Evolutionary conservation across 768 basidiomycete genomes (phyloP).

Genomic region (Pulveroboletus ravenelii): DNA sequence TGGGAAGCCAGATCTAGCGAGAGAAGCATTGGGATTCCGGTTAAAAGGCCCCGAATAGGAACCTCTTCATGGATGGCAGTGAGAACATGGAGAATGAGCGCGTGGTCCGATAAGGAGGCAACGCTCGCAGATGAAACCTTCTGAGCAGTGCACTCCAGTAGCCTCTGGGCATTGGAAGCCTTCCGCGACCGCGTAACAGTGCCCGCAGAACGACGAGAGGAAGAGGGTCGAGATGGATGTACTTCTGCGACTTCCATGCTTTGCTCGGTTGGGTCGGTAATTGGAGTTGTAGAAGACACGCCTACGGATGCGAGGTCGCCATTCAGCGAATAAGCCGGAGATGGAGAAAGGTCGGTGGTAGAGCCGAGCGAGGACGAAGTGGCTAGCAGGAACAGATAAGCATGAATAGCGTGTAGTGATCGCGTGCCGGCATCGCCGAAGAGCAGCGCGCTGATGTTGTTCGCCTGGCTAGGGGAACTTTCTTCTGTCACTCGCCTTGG

Average conservation of each 20-base stretch:
- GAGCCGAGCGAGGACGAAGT: constrained; percentile 63
- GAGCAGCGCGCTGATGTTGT: constrained; percentile 45
- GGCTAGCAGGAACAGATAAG: constrained; percentile 74
- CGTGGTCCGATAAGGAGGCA: constrained; percentile 72
- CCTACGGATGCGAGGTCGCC: constrained; percentile 27
- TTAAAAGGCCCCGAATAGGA: constrained; percentile 71
- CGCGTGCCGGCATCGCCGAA: constrained; percentile 59
- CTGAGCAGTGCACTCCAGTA: constrained; percentile 47
- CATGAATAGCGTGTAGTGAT: constrained; percentile 76
- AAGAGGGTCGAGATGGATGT: constrained; percentile 31
- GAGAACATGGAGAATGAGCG: constrained; percentile 64
- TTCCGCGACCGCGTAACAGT: constrained; percentile 53
- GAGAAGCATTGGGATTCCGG: constrained; percentile 83
- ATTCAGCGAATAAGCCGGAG: constrained; percentile 37
- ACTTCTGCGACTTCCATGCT: constrained; percentile 14
- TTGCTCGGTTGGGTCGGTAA: constrained; percentile 28
- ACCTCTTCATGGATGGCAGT: constrained; percentile 62
- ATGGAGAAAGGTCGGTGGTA: constrained; percentile 34
- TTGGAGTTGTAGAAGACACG: constrained; percentile 29
- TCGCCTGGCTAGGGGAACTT: constrained; percentile 40
- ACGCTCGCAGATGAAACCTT: constrained; percentile 40
- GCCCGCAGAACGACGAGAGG: constrained; percentile 46
- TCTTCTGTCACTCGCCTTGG: constrained; percentile 44
- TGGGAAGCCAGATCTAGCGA: constrained; percentile 57
- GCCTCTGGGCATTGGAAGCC: constrained; percentile 46